Conservation (phyloP, 2,329 filamentous ascomycete species). For the Tolypocladium tundrense region DNA sequence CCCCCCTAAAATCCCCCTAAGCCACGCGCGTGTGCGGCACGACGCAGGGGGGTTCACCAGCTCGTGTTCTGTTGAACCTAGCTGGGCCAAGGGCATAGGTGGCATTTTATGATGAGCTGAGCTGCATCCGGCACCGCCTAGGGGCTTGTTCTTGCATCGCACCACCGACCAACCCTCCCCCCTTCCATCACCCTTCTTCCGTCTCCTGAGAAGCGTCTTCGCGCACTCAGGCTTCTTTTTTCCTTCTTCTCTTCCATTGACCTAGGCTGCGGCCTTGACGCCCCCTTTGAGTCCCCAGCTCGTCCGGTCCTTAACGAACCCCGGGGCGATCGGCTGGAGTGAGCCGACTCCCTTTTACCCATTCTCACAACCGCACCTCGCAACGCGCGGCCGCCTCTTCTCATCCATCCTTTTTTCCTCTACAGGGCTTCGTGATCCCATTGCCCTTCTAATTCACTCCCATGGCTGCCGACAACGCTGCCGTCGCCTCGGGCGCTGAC, state of each 20-base stretch:
- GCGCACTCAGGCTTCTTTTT: slow-evolving; percentile 4
- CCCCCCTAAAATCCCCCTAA: neutral
- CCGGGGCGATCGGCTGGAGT: neutral
- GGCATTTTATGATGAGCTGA: slow-evolving; percentile 4
- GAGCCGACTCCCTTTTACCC: slow-evolving; percentile 8
- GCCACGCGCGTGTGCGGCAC: neutral
- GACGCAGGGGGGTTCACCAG: neutral
- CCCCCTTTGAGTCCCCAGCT: slow-evolving; percentile 22
- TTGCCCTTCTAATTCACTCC: slow-evolving; percentile 4
- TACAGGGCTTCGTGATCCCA: neutral
- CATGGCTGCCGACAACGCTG: slow-evolving; percentile 46
- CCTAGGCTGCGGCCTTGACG: neutral
- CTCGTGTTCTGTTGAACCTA: slow-evolving; percentile 1
- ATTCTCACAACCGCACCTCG: neutral
- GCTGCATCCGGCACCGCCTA: neutral
- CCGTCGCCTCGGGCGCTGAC: slow-evolving; percentile 51
- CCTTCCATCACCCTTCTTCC: neutral
- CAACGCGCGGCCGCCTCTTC: slow-evolving; percentile 1
- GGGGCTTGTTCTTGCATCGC: slow-evolving; percentile 1
- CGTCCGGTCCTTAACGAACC: slow-evolving; percentile 22
- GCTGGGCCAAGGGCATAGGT: slow-evolving; percentile 1
- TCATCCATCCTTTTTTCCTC: neutral
- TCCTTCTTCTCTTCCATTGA: slow-evolving; percentile 8
- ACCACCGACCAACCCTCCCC: neutral
- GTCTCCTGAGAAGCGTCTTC: slow-evolving; percentile 5